Base-by-base conservation (phyloP, 2,329 filamentous ascomycete species). In the Colletotrichum kahawae region DNA sequence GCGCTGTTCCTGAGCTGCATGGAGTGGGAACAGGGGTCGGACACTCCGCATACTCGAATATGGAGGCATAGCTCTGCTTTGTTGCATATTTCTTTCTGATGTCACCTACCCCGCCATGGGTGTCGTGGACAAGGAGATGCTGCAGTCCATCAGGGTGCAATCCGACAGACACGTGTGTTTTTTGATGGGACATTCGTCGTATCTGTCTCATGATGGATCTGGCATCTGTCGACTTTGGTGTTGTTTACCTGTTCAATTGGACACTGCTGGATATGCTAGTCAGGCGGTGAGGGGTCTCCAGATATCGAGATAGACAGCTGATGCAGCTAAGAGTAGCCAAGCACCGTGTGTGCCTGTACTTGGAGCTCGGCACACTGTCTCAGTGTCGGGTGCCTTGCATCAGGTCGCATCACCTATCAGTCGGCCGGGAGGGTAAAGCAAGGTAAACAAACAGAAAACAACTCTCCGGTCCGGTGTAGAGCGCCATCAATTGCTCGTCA, bases 41-140 rank as follows among this genome's bases (percentile, higher is more conserved):
- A 48, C 43, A 24, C 31, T 21, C 36, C 38, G 67, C 33, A 31
- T 71, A 74, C 18, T n/a, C 48, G 29, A 48, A 63, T 73, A 68
- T 21, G 6, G 7, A 6, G 3, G 18, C 1, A 10, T 3, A 13
- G 16, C 2, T 4, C 14, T 33, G 7, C 38, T 70, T 70, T 33
- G 7, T 51, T 64, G 48, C 48, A 74, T 74, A 63, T 4, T 21
- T 8, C 14, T n/a, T 18, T 14, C 38, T 34, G n/a, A 27, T 63
- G 14, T n/a, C 18, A 63, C 27, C 24, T 70, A 69, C 70, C 70
- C 70, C 70, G 66, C 70, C 70, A 69, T 69, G n/a, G 29, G 24
- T 29, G 51, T 24, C 38, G 14, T 34, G 24, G 13, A 27, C 69
- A 12, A 9, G n/a, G 13, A 66, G 48, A 9, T 43, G 18, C 18